Percentiles rank a stretch among this genome's conserved stretches.
Conservation (phyloP, 148 eudicot species). For the Salicornia ramosissima region DNA sequence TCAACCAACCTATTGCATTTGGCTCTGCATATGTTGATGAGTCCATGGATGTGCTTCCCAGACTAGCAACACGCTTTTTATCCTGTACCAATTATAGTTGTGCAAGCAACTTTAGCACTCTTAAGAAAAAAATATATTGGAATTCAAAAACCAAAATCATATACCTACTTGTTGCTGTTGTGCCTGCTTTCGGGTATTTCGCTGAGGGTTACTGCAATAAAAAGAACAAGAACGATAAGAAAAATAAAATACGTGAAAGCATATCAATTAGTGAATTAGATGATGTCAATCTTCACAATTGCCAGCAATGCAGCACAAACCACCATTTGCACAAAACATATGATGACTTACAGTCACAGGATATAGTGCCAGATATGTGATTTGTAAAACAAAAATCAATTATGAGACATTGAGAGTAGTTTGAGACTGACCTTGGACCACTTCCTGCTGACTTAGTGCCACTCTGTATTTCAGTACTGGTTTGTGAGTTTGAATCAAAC, state of each 20-base stretch:
- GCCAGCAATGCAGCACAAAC: neutral
- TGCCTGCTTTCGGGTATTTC: slow-evolving; percentile 14
- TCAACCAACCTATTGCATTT: slow-evolving; percentile 14
- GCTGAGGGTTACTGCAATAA: slow-evolving; percentile 17
- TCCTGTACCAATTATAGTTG: slow-evolving; percentile 17
- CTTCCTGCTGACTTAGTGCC: slow-evolving; percentile 7
- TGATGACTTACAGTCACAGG: neutral
- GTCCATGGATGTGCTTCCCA: slow-evolving; percentile 4
- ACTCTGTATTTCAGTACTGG: slow-evolving; percentile 3
- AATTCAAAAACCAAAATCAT: neutral
- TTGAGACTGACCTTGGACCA: slow-evolving; percentile 13
- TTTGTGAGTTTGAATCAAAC: slow-evolving; percentile 5
- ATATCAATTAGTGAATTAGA: neutral
- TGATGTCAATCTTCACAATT: neutral
- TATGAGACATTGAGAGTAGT: no score
- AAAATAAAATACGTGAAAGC: neutral
- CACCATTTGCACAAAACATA: neutral
- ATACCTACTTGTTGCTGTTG: slow-evolving; percentile 24
- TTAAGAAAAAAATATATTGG: neutral
- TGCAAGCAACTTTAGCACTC: slow-evolving; percentile 1
- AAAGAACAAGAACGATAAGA: neutral
- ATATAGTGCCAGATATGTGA: neutral
- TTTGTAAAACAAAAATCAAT: no score
- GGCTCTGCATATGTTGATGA: slow-evolving; percentile 5
- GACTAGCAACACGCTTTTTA: slow-evolving; percentile 6